phyloP scores from a whole-genome alignment of 495 filamentous ascomycete genomes.

The Podospora appendiculata region DNA sequence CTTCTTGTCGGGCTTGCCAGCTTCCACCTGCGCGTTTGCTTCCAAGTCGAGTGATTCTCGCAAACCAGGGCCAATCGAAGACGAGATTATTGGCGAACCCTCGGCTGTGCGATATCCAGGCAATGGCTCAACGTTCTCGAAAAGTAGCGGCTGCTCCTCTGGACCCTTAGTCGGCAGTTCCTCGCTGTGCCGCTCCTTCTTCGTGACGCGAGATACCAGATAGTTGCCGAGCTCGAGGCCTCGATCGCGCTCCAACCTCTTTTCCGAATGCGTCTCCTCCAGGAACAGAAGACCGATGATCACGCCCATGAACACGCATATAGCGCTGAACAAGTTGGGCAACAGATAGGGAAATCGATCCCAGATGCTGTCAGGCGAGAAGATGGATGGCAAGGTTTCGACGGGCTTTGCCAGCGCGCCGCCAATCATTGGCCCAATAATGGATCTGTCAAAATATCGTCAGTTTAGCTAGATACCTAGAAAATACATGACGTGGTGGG shows the following conservation, averaged over 20 bases:
- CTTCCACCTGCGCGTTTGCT: not conserved
- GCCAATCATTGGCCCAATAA: conserved; percentile 85
- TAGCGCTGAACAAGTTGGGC: conserved; percentile 85
- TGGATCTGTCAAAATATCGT: conserved; percentile 36
- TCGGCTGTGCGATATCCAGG: conserved; percentile 61
- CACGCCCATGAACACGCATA: conserved; percentile 69
- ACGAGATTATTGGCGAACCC: conserved; percentile 22
- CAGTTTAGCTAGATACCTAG: conserved; percentile 1
- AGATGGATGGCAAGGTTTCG: conserved; percentile 68
- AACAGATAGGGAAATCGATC: conserved; percentile 85
- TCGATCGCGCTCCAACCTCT: conserved; percentile 65
- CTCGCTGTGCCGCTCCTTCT: not conserved
- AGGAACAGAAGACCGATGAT: conserved; percentile 80
- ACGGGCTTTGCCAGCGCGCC: conserved; percentile 84
- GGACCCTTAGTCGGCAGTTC: conserved; percentile 19
- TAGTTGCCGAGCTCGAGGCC: conserved; percentile 72
- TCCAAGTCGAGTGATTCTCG: conserved; percentile 9
- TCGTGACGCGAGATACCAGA: conserved; percentile 48
- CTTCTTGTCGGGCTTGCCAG: conserved; percentile 10
- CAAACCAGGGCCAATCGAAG: conserved; percentile 3
- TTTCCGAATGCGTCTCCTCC: conserved; percentile 88
- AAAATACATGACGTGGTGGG: not conserved
- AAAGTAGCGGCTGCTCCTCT: conserved; percentile 46
- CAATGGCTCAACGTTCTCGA: conserved; percentile 45
- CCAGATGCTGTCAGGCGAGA: conserved; percentile 66